These are phyloP conservation scores for Coprinopsis cinerea DNA, from an alignment of 768 basidiomycete species.

Conservation along the genomic window DNA sequence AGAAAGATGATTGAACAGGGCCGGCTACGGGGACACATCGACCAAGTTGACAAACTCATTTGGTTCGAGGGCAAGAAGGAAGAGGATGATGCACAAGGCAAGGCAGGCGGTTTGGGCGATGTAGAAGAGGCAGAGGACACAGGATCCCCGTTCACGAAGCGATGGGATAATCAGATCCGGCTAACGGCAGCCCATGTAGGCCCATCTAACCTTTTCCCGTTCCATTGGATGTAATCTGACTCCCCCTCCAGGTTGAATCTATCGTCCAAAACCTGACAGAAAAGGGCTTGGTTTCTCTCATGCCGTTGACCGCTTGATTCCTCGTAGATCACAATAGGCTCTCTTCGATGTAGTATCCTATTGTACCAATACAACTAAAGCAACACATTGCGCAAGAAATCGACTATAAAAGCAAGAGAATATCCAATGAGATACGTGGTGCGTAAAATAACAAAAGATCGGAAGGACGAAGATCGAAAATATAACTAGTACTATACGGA, in stretches of 20 bases:
- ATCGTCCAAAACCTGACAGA: conserved; percentile 79
- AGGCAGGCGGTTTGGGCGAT: conserved; percentile 89
- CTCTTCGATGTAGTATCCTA: too few species aligned
- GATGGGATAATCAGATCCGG: conserved; percentile 94
- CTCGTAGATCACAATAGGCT: too few species aligned
- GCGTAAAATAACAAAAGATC: too few species aligned
- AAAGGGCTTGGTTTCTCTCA: conserved; percentile 54
- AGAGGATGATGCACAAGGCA: conserved; percentile 89
- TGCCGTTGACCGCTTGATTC: conserved; percentile 20
- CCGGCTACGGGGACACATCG: conserved; percentile 86
- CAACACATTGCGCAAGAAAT: too few species aligned
- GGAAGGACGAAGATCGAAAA: too few species aligned
- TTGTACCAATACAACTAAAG: too few species aligned
- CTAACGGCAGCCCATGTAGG: conserved; percentile 81
- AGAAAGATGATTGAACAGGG: conserved; percentile 99
- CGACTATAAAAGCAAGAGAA: too few species aligned
- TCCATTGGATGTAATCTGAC: conserved; percentile 5
- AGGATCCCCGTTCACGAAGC: conserved; percentile 84
- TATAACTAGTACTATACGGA: too few species aligned
- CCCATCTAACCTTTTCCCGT: conserved; percentile 4
- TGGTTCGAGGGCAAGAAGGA: conserved; percentile 87
- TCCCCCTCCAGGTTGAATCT: conserved; percentile 59
- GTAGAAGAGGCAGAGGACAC: conserved; percentile 85
- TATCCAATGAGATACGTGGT: too few species aligned
- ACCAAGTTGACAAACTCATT: conserved; percentile 92